Conservation (phyloP, 768 basidiomycete species). For the Pleurotus platypus region DNA sequence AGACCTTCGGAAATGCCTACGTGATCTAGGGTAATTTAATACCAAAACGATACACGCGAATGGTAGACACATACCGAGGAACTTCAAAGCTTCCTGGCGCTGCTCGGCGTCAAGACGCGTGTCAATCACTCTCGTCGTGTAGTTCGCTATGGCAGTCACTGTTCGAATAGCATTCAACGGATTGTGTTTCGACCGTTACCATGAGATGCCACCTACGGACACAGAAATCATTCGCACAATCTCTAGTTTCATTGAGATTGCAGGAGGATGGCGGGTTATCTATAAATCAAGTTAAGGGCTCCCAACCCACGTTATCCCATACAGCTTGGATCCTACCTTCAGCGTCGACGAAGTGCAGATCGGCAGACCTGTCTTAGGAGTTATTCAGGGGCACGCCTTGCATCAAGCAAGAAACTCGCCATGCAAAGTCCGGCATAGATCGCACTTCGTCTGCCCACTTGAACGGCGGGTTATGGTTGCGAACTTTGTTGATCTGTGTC, state of each 20-base stretch:
- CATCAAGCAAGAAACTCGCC: conserved; percentile 22
- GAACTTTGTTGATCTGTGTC: neutral
- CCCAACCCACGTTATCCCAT: no score
- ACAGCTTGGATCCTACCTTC: conserved; percentile 23
- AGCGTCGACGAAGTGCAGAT: conserved; percentile 50
- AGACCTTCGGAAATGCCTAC: conserved; percentile 16
- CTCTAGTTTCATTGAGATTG: conserved; percentile 43
- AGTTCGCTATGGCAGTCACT: conserved; percentile 58
- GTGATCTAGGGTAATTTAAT: conserved; percentile 21
- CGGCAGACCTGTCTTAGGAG: conserved; percentile 27
- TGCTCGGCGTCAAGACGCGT: conserved; percentile 37
- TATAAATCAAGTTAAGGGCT: conserved; percentile 10
- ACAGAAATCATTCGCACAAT: conserved; percentile 36
- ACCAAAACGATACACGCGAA: neutral
- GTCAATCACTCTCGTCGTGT: conserved; percentile 45
- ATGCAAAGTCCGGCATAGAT: conserved; percentile 31
- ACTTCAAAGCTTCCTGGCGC: conserved; percentile 49
- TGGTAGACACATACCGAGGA: conserved; percentile 32
- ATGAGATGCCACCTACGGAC: conserved; percentile 35
- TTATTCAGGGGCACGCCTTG: neutral
- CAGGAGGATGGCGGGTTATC: conserved; percentile 46
- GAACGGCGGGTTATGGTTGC: neutral
- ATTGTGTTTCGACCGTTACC: conserved; percentile 13
- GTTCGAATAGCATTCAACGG: neutral
- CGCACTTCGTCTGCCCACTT: conserved; percentile 53